Evolutionary conservation across 2,329 filamentous ascomycete genomes (phyloP).

Genomic region (Trichoderma brevicompactum): DNA sequence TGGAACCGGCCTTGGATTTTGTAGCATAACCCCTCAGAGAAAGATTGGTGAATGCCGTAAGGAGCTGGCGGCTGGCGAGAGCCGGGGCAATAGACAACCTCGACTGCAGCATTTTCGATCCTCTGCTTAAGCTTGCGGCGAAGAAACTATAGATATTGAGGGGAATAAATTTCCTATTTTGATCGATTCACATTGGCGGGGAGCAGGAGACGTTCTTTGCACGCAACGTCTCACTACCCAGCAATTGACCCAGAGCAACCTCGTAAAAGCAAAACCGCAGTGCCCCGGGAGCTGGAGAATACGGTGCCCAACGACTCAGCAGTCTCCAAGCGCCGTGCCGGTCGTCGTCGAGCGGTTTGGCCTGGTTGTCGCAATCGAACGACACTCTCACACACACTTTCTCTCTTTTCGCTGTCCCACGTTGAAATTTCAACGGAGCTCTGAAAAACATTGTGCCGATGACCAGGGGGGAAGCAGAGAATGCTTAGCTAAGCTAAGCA

Average conservation of each 20-base stretch:
- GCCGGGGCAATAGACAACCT: slow-evolving; percentile 39
- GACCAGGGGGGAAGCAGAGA: too few species aligned
- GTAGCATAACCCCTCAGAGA: slow-evolving; percentile 42
- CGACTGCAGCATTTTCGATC: slow-evolving; percentile 40
- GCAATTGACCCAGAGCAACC: slow-evolving; percentile 26
- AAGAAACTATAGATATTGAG: background rate
- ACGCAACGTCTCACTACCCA: background rate
- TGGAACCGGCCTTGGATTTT: slow-evolving; percentile 32
- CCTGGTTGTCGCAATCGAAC: slow-evolving; percentile 10
- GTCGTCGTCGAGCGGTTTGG: slow-evolving; percentile 15
- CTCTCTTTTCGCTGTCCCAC: slow-evolving; percentile 20
- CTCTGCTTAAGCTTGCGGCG: background rate
- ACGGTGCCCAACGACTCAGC: slow-evolving; percentile 8
- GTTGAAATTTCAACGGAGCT: slow-evolving; percentile 37
- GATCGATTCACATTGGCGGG: slow-evolving; percentile 16
- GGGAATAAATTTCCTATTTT: slow-evolving; percentile 7
- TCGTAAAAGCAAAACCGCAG: background rate
- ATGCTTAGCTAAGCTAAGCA: background rate
- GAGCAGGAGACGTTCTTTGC: background rate
- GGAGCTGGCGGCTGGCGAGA: slow-evolving; percentile 38
- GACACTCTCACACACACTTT: background rate
- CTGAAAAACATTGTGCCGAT: slow-evolving; percentile 37
- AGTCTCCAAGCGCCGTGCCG: slow-evolving; percentile 15
- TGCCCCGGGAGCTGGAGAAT: slow-evolving; percentile 13
- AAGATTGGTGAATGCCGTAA: slow-evolving; percentile 36